Evolutionary conservation across 1,284 basidiomycete genomes (phyloP).

Genomic region (Trichosporon ovoides): DNA sequence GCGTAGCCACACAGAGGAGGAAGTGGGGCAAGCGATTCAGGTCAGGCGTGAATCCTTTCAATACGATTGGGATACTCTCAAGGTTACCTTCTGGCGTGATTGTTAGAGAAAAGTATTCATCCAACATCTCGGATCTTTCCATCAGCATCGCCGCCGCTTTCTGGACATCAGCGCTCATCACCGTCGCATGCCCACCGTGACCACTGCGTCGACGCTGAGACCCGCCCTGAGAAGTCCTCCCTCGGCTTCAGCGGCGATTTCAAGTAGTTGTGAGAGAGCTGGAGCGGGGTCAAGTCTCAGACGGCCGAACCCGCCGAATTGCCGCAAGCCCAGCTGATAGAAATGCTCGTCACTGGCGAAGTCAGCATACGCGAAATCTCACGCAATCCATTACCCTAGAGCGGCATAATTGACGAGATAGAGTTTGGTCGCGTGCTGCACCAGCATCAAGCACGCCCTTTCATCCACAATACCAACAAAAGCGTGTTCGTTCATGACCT

Average conservation of each 20-base stretch:
- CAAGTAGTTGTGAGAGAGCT: conserved; percentile 62
- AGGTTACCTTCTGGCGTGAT: conserved; percentile 64
- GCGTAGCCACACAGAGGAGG: conserved; percentile 76
- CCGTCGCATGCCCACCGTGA: conserved; percentile 61
- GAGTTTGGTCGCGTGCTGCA: conserved; percentile 83
- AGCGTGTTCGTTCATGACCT: conserved; percentile 80
- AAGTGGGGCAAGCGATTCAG: conserved; percentile 79
- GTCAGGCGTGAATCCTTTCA: conserved; percentile 78
- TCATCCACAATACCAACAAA: conserved; percentile 92
- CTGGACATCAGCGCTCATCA: conserved; percentile 6
- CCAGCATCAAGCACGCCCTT: conserved; percentile 64
- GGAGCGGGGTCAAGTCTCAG: conserved; percentile 80
- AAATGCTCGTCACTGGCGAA: conserved; percentile 80
- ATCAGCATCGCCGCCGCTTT: conserved; percentile 33
- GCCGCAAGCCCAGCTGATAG: conserved; percentile 85
- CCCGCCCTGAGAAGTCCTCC: conserved; percentile 39
- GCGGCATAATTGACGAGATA: conserved; percentile 82
- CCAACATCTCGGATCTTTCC: conserved; percentile 71
- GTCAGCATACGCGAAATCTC: conserved; percentile 5
- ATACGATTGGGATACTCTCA: conserved; percentile 69
- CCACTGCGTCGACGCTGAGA: conserved; percentile 54
- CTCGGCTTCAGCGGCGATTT: conserved; percentile 73
- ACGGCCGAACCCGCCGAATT: conserved; percentile 77
- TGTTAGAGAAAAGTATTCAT: conserved; percentile 82
- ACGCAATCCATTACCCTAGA: conserved; percentile 56